These are phyloP conservation scores for Paraglomus brasilianum DNA, from an alignment of 192 early-diverging fungal genomes.

Conservation along the genomic window DNA sequence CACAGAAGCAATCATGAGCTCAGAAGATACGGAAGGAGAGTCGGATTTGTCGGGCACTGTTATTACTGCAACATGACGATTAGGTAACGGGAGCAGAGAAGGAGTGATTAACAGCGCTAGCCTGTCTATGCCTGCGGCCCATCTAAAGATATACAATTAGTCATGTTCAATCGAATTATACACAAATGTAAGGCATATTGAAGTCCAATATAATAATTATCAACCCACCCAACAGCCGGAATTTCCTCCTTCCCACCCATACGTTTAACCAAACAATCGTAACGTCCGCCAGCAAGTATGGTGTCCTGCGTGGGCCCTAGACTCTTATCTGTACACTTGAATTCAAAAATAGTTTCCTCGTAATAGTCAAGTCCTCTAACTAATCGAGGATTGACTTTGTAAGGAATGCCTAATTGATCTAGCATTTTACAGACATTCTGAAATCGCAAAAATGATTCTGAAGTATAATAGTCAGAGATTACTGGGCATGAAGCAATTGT, in stretches of 20 bases:
- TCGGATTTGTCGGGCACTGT: slow-evolving; percentile 32
- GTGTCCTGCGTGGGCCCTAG: slow-evolving; percentile 60
- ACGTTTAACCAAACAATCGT: slow-evolving; percentile 55
- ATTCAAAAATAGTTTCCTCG: slow-evolving; percentile 69
- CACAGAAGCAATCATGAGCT: background rate
- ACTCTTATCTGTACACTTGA: slow-evolving; percentile 37
- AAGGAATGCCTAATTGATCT: slow-evolving; percentile 48
- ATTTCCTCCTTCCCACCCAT: slow-evolving; percentile 54
- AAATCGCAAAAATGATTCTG: slow-evolving; percentile 44
- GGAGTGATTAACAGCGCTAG: slow-evolving; percentile 48
- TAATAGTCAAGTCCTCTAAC: slow-evolving; percentile 74
- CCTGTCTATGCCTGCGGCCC: slow-evolving; percentile 68
- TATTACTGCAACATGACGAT: slow-evolving; percentile 36
- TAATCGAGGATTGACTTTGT: slow-evolving; percentile 47
- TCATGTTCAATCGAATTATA: background rate
- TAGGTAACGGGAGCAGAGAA: background rate
- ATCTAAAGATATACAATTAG: slow-evolving; percentile 35
- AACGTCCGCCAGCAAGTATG: slow-evolving; percentile 65
- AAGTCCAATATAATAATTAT: background rate
- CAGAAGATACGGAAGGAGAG: background rate
- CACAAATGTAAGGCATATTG: background rate
- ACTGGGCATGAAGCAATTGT: slow-evolving; percentile 44
- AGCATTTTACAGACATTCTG: slow-evolving; percentile 46
- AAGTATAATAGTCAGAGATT: slow-evolving; percentile 43
- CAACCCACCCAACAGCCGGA: slow-evolving; percentile 49